phyloP scores from a whole-genome alignment of 345 rosid species.

The Gossypium thurberi region DNA sequence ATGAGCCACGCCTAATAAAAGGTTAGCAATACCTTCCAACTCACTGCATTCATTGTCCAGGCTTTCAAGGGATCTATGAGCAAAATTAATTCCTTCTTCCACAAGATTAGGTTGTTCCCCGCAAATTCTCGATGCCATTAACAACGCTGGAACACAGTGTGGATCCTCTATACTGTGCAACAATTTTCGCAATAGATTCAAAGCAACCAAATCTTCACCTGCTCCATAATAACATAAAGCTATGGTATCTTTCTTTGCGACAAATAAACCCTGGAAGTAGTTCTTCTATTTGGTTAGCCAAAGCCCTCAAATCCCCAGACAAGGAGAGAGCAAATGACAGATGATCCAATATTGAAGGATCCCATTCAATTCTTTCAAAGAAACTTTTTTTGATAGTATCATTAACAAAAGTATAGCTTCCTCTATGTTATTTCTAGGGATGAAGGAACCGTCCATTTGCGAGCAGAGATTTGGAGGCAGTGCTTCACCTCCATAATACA shows the following conservation, averaged over 20 bases:
- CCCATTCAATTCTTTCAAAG: constrained; percentile 59
- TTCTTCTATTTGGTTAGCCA: constrained; percentile 60
- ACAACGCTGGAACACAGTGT: constrained; percentile 38
- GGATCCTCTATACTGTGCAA: constrained; percentile 41
- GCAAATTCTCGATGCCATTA: constrained; percentile 67
- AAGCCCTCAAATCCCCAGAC: constrained; percentile 45
- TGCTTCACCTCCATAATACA: constrained; percentile 74
- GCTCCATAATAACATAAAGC: constrained; percentile 64
- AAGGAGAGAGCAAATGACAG: constrained; percentile 62
- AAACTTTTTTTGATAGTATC: constrained; percentile 55
- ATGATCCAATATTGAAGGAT: constrained; percentile 68
- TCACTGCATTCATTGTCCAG: constrained; percentile 38
- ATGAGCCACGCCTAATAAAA: constrained; percentile 50
- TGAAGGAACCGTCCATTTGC: constrained; percentile 57
- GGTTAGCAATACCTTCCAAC: constrained; percentile 39
- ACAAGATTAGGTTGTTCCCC: constrained; percentile 39
- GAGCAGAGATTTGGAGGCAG: constrained; percentile 62
- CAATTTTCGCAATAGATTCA: constrained; percentile 56
- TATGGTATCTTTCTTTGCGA: constrained; percentile 49
- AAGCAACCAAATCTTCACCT: constrained; percentile 57
- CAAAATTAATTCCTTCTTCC: constrained; percentile 57
- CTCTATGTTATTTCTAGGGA: constrained; percentile 64
- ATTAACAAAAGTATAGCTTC: constrained; percentile 75
- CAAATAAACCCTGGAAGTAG: constrained; percentile 49
- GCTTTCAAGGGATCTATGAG: constrained; percentile 43